phyloP scores from a whole-genome alignment of 352 stramenopile genomes.

The Globisporangium megalacanthum region DNA sequence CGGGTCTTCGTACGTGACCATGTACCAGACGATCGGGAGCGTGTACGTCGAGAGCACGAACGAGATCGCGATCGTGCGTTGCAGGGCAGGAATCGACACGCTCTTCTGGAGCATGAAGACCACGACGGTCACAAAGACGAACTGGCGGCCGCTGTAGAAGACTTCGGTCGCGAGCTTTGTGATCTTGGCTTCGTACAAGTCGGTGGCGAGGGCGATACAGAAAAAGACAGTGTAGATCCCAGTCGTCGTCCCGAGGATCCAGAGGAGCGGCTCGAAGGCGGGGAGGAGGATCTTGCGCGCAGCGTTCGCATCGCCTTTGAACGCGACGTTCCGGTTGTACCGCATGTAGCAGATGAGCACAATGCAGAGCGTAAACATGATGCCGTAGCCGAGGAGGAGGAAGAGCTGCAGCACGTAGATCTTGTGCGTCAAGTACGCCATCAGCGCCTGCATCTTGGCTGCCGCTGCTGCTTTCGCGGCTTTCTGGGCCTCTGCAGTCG shows the following conservation, averaged over 20 bases:
- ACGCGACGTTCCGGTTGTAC: slow-evolving; percentile 44
- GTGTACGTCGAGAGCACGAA: slow-evolving; percentile 30
- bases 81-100: slow-evolving; percentile 29
- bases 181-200: slow-evolving; percentile 6
- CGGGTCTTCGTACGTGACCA: not conserved
- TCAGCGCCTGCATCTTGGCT: not conserved
- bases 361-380: slow-evolving; percentile 34
- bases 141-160: slow-evolving; percentile 25
- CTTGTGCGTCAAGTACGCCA: slow-evolving; percentile 5
- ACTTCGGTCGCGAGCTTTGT: slow-evolving; percentile 12
- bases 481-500: slow-evolving; percentile 2
- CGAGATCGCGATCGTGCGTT: slow-evolving; percentile 23
- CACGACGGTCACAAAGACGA: slow-evolving; percentile 31
- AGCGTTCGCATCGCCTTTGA: slow-evolving; percentile 34
- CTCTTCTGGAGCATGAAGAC: slow-evolving; percentile 43
- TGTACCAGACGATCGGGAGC: slow-evolving; percentile 24
- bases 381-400: slow-evolving; percentile 9
- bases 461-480: slow-evolving; percentile 1
- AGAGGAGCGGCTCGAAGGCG: slow-evolving; percentile 40
- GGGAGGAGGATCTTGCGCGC: slow-evolving; percentile 50
- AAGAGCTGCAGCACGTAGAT: slow-evolving; percentile 11
- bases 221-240: slow-evolving; percentile 12
- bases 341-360: slow-evolving; percentile 49
- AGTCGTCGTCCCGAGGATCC: slow-evolving; percentile 21
- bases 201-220: slow-evolving; percentile 3